Percentiles rank a stretch among this genome's conserved stretches.
Evolutionary conservation across 2,329 filamentous ascomycete genomes (phyloP).

Genomic region (Diplocarpon rosae): DNA sequence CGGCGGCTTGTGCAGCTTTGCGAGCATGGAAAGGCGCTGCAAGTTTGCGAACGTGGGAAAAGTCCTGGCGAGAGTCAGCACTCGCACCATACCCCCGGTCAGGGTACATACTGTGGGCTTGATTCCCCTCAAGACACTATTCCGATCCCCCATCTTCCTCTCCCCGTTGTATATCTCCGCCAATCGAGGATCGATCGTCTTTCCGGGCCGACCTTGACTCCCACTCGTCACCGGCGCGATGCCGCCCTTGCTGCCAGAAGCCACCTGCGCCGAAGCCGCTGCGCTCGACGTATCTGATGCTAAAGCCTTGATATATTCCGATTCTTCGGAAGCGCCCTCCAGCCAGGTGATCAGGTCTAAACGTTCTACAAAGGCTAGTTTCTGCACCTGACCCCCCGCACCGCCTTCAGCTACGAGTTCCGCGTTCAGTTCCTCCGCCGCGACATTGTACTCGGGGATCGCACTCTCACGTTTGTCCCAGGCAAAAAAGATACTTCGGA

Average conservation of each 20-base stretch:
- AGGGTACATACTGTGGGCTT: slow-evolving; percentile 64
- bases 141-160: slow-evolving; percentile 84
- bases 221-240: slow-evolving; percentile 30
- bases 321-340: slow-evolving; percentile 79
- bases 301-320: slow-evolving; percentile 82
- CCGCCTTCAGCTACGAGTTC: slow-evolving; percentile 47
- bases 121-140: slow-evolving; percentile 73
- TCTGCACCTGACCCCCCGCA: slow-evolving; percentile 61
- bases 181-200: slow-evolving; percentile 67
- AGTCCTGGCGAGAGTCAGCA: slow-evolving; percentile 54
- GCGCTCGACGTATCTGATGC: slow-evolving; percentile 46
- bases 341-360: slow-evolving; percentile 90
- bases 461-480: slow-evolving; percentile 88
- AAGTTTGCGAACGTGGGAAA: slow-evolving; percentile 83
- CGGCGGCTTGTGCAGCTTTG: slow-evolving; percentile 34
- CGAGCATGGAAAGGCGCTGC: slow-evolving; percentile 65
- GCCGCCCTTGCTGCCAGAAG: slow-evolving; percentile 33
- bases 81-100: neutral
- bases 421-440: slow-evolving; percentile 69
- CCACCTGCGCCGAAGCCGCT: slow-evolving; percentile 37
- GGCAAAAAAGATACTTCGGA: slow-evolving; percentile 92
- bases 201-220: slow-evolving; percentile 45
- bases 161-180: slow-evolving; percentile 87
- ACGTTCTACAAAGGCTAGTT: slow-evolving; percentile 82
- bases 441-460: slow-evolving; percentile 84